These are phyloP conservation scores for Penicillium sp. DNA, from an alignment of 2,329 filamentous ascomycete genomes.

Conservation along the genomic window DNA sequence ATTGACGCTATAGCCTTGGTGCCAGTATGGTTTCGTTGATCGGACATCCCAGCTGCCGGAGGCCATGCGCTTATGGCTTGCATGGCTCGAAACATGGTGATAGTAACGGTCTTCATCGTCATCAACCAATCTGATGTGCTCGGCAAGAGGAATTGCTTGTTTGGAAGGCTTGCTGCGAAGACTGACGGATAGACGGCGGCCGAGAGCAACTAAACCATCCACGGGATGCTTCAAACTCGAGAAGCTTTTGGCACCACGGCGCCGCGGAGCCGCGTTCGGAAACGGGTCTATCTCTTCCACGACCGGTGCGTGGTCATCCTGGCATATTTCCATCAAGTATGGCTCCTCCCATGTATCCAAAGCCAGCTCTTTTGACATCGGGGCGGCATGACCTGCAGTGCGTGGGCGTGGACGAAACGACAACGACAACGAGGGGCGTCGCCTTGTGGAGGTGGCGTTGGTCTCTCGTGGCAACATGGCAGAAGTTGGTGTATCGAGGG, in stretches of 20 bases:
- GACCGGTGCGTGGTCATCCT: conserved; percentile 27
- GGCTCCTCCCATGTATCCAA: conserved; percentile 28
- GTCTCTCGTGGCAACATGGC: conserved; percentile 37
- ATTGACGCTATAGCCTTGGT: conserved; percentile 33
- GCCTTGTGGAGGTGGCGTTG: conserved; percentile 29
- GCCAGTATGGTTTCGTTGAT: conserved; percentile 25
- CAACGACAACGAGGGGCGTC: conserved; percentile 44
- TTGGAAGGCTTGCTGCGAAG: conserved; percentile 41
- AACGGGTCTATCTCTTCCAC: conserved; percentile 37
- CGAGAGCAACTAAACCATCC: conserved; percentile 43
- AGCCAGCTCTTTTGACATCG: conserved; percentile 21
- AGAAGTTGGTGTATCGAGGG: conserved; percentile 7
- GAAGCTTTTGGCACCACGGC: conserved; percentile 43
- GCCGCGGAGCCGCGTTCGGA: conserved; percentile 33
- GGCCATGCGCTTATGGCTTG: conserved; percentile 20
- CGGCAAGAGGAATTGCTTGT: conserved; percentile 17
- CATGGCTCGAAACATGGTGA: conserved; percentile 16
- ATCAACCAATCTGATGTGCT: conserved; percentile 13
- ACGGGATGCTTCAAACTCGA: conserved; percentile 45
- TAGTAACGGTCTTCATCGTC: conserved; percentile 18
- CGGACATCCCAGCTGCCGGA: conserved; percentile 28
- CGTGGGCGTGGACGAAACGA: conserved; percentile 40
- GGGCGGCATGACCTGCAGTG: conserved; percentile 34
- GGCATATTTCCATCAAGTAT: conserved; percentile 24
- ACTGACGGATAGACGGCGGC: conserved; percentile 43